Conservation (phyloP, 2,329 filamentous ascomycete genomes). For the Pseudocercospora fijiensis region DNA sequence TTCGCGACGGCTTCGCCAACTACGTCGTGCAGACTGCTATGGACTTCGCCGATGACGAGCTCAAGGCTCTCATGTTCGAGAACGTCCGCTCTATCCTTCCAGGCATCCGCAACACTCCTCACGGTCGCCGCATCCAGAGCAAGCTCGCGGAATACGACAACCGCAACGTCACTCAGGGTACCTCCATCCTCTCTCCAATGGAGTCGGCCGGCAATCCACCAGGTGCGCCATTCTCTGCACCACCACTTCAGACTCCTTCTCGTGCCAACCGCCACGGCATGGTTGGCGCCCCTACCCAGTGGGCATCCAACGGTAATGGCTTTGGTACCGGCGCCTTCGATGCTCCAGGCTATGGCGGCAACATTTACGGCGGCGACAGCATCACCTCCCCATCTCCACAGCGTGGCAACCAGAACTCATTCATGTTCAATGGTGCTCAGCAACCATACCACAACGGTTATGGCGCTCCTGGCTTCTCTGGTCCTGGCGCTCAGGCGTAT, state of each 20-base stretch:
- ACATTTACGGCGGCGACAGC: constrained; percentile 21
- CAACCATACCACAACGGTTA: constrained; percentile 28
- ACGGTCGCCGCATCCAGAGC: constrained; percentile 87
- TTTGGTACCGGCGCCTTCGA: constrained; percentile 20
- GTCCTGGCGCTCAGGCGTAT: constrained; percentile 25
- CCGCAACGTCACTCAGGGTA: constrained; percentile 39
- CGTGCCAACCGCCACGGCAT: constrained; percentile 34
- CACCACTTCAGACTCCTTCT: constrained; percentile 20
- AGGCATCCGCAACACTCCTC: constrained; percentile 82
- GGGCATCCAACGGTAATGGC: constrained; percentile 21
- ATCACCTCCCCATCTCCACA: constrained; percentile 35
- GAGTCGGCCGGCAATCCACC: constrained; percentile 18
- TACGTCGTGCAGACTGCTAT: constrained; percentile 97
- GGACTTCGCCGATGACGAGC: constrained; percentile 73
- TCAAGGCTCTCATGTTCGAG: constrained; percentile 75
- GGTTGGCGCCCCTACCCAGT: constrained; percentile 29
- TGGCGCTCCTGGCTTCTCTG: constrained; percentile 24
- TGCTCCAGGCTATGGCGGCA: constrained; percentile 17
- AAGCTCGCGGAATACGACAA: constrained; percentile 69
- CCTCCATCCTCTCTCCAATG: constrained; percentile 25
- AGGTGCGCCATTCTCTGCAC: constrained; percentile 11
- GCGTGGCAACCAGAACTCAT: constrained; percentile 29
- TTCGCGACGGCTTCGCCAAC: constrained; percentile 92
- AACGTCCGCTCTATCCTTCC: constrained; percentile 81
- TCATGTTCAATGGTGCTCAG: constrained; percentile 22